phyloP scores from a whole-genome alignment of 2,329 filamentous ascomycete genomes.

The Tolypocladium ovalisporum region DNA sequence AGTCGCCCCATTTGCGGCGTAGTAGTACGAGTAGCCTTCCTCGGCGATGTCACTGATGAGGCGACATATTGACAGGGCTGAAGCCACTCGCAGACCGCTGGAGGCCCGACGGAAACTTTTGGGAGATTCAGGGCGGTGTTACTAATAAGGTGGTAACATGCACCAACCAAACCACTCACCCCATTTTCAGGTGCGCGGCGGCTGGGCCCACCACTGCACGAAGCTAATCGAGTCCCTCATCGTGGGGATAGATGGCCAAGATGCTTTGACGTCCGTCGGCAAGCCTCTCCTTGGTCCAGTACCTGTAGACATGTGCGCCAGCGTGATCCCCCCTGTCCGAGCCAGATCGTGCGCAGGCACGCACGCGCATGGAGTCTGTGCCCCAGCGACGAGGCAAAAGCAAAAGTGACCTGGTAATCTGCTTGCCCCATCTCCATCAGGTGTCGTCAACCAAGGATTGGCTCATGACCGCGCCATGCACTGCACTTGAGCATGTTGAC shows the following conservation, averaged over 20 bases:
- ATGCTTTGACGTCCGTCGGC: neutral
- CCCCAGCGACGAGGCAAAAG: neutral
- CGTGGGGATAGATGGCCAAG: conserved; percentile 1
- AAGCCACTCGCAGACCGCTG: neutral
- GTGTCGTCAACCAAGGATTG: neutral
- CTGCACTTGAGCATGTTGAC: neutral
- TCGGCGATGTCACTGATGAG: neutral
- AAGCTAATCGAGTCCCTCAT: conserved; percentile 2
- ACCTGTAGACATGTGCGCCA: neutral
- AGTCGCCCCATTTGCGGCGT: neutral
- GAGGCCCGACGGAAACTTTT: neutral
- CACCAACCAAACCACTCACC: neutral
- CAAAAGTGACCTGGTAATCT: neutral
- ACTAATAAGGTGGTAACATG: no score
- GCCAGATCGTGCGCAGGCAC: neutral
- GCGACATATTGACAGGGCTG: neutral
- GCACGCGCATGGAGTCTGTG: neutral
- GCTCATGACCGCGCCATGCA: neutral
- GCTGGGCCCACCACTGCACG: neutral
- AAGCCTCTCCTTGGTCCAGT: neutral
- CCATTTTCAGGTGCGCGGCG: neutral
- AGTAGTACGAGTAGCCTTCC: no score
- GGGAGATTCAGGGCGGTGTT: neutral
- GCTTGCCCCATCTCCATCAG: neutral
- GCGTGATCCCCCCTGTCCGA: neutral